Base-by-base conservation (phyloP, 2,329 filamentous ascomycete genomes). In the Didymella arachidicola region DNA sequence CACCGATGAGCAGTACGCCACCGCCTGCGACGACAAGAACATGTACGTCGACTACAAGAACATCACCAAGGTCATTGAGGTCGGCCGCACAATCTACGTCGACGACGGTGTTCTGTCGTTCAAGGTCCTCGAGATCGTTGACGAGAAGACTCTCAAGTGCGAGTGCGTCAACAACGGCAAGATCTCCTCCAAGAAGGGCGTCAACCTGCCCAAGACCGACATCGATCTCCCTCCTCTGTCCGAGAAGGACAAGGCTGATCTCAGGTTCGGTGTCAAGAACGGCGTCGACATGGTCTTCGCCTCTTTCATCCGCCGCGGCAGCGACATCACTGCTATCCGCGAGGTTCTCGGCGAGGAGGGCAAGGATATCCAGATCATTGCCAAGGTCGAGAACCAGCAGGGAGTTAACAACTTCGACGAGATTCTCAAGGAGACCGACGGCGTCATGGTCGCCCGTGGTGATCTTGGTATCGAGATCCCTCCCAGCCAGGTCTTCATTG, bases 11-110 rank as follows among this genome's bases (percentile, higher is more conserved):
- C 83, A 92, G 78, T 98, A 97, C 79, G 90, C 90, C 71, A 90
- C 89, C 57, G 81, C 87, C 59, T 93, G 89, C 75, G 91, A 96
- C 79, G 89, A 92, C 72, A 86, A 93, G 82, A 96, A 97, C 85
- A 96, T 99, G 95, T 97, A 93, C 76, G 90, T 98, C 75, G 94
- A 98, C 84, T 98, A 99, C 86, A 96, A 96, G 89, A 99, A 99
- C 86, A 98, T 99, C 81, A 97, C 94, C 82, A 97, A 96, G 84
- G 95, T 99, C 72, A 98, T 99, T 76, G 81, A 91, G 78, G 84
- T 87, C 60, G 95, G 94, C 75, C 93, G 95, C 74, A 89, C 90
- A 80, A 96, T 99, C 84, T 99, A 96, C 82, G 95, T 99, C 72
- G 95, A 99, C 75, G 95, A 99, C 75, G 95, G 95, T 80, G 94